Evolutionary conservation across 2,329 filamentous ascomycete genomes (phyloP).

Genomic region (Bipolaris victoriae): DNA sequence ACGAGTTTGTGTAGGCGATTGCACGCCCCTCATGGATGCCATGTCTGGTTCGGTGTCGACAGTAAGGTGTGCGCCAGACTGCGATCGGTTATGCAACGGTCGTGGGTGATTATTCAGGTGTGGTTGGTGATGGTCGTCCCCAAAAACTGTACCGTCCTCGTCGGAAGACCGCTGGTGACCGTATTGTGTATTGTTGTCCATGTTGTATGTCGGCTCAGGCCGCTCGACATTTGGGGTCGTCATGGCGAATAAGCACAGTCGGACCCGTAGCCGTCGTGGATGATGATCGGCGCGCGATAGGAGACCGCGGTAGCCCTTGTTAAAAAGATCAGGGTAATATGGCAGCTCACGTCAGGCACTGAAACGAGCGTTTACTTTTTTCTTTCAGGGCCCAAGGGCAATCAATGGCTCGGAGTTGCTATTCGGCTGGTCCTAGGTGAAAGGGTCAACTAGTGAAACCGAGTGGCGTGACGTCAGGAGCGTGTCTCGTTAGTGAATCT

Average conservation of each 20-base stretch:
- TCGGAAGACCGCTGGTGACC: conserved; percentile 46
- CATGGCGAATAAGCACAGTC: conserved; percentile 33
- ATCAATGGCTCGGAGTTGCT: conserved; percentile 9
- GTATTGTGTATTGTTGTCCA: conserved; percentile 34
- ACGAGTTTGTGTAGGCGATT: conserved; percentile 62
- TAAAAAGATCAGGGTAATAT: not conserved
- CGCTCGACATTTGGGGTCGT: conserved; percentile 44
- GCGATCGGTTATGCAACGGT: conserved; percentile 22
- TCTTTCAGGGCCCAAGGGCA: not conserved
- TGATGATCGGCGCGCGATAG: not conserved
- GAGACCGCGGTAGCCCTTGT: not conserved
- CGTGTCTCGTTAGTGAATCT: not conserved
- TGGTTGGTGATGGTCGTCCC: conserved; percentile 35
- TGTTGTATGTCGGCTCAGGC: conserved; percentile 46
- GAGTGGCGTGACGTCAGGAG: conserved; percentile 18
- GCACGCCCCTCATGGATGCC: conserved; percentile 34
- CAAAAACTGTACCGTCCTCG: conserved; percentile 48
- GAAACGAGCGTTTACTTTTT: conserved; percentile 7
- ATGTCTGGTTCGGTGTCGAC: conserved; percentile 54
- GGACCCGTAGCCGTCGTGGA: not conserved
- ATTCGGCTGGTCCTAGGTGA: conserved; percentile 5
- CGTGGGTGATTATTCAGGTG: conserved; percentile 22
- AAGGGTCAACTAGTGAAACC: conserved; percentile 2
- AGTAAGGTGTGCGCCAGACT: conserved; percentile 54
- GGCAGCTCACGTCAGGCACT: not conserved